These are phyloP conservation scores for Penicillium paneum DNA, from an alignment of 2,329 filamentous ascomycete species.

Conservation along the genomic window DNA sequence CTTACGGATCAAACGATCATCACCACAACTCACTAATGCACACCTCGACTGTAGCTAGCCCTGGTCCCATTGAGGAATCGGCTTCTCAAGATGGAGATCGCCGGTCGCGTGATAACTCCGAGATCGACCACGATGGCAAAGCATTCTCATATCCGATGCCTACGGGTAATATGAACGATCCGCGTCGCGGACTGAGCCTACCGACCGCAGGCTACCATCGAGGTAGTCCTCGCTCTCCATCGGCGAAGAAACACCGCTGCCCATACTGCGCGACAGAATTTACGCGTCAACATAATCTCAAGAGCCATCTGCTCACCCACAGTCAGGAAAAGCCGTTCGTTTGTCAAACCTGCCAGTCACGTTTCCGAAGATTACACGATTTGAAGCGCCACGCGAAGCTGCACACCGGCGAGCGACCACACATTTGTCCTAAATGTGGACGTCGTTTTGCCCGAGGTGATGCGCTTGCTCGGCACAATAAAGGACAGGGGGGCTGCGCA, in stretches of 20 bases:
- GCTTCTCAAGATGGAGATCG: slow-evolving; percentile 44
- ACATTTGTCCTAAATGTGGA: slow-evolving; percentile 92
- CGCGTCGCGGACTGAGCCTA: slow-evolving; percentile 58
- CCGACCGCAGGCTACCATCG: slow-evolving; percentile 55
- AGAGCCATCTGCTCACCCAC: slow-evolving; percentile 94
- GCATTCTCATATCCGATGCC: slow-evolving; percentile 64
- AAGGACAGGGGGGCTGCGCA: slow-evolving; percentile 91
- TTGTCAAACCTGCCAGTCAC: slow-evolving; percentile 87
- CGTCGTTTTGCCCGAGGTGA: slow-evolving; percentile 93
- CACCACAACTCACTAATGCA: slow-evolving; percentile 51
- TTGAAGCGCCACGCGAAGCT: slow-evolving; percentile 94
- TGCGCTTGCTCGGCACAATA: slow-evolving; percentile 89
- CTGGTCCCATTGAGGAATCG: slow-evolving; percentile 46
- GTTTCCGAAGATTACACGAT: slow-evolving; percentile 90
- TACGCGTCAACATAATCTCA: slow-evolving; percentile 93
- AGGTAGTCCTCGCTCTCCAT: slow-evolving; percentile 64
- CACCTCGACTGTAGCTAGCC: slow-evolving; percentile 48
- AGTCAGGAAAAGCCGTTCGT: slow-evolving; percentile 98
- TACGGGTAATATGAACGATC: slow-evolving; percentile 48
- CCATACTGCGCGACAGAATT: slow-evolving; percentile 96
- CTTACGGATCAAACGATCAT: slow-evolving; percentile 52
- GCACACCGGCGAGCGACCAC: slow-evolving; percentile 92
- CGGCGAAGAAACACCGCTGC: slow-evolving; percentile 89
- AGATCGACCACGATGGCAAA: slow-evolving; percentile 46
- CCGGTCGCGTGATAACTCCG: slow-evolving; percentile 35